These are phyloP conservation scores for Raffaelea albimanens DNA, from an alignment of 2,329 filamentous ascomycete species.

Conservation along the genomic window DNA sequence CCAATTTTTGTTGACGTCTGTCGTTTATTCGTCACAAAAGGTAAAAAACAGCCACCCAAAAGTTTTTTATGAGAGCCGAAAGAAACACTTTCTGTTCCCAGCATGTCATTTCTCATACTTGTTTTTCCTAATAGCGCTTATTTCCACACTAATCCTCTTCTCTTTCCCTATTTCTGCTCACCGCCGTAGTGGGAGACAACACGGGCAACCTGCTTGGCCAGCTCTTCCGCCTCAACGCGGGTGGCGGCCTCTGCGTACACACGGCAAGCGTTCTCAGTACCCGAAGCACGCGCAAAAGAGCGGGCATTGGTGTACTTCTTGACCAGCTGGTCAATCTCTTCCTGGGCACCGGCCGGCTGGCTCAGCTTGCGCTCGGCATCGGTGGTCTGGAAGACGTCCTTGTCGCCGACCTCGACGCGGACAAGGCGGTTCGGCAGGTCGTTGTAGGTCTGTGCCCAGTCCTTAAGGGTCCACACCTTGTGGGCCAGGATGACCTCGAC, in stretches of 20 bases:
- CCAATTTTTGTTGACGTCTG: too few species aligned
- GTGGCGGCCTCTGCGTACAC: slow-evolving; percentile 94
- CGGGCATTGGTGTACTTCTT: slow-evolving; percentile 85
- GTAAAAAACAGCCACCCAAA: too few species aligned
- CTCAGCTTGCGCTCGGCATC: slow-evolving; percentile 86
- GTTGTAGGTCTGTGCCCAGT: slow-evolving; percentile 88
- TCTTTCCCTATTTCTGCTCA: neutral
- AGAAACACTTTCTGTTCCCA: too few species aligned
- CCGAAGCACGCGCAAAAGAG: slow-evolving; percentile 84
- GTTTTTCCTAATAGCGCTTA: too few species aligned
- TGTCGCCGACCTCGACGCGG: slow-evolving; percentile 79
- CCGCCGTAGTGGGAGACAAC: slow-evolving; percentile 56
- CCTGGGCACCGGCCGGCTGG: slow-evolving; percentile 69
- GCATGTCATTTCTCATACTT: too few species aligned
- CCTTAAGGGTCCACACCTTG: slow-evolving; percentile 80
- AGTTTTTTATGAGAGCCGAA: too few species aligned
- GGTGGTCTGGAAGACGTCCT: slow-evolving; percentile 81
- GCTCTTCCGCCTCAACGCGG: slow-evolving; percentile 79
- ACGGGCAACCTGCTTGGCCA: slow-evolving; percentile 72
- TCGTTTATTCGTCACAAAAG: too few species aligned
- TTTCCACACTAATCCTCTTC: too few species aligned
- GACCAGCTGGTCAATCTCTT: slow-evolving; percentile 77
- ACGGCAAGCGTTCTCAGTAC: slow-evolving; percentile 90
- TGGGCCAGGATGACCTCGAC: slow-evolving; percentile 94
- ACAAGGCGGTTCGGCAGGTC: slow-evolving; percentile 95